These are phyloP conservation scores for Plectosphaerella sp. DNA, from an alignment of 2,329 filamentous ascomycete genomes.

Conservation along the genomic window DNA sequence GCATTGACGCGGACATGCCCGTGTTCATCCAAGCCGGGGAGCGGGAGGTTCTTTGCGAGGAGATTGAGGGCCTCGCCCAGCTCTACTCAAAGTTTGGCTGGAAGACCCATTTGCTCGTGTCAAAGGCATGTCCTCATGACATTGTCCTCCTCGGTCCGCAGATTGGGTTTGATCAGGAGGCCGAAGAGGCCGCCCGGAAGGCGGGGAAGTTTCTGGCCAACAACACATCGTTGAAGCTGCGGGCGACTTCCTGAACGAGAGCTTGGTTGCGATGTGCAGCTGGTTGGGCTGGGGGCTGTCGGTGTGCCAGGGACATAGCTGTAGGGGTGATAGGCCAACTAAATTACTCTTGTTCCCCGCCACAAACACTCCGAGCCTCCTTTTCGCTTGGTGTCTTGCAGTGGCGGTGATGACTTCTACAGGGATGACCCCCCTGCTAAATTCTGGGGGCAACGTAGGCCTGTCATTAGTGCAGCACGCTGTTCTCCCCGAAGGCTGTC, in stretches of 20 bases:
- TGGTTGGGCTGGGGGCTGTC: no score
- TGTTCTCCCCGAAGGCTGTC: no score
- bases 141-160: conserved; percentile 14
- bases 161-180: conserved; percentile 15
- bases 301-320: no score
- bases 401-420: no score
- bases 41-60: conserved; percentile 15
- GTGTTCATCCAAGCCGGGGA: conserved; percentile 17
- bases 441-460: no score
- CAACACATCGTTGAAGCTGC: not conserved
- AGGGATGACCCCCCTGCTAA: no score
- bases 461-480: no score
- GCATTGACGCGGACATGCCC: conserved; percentile 6
- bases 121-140: conserved; percentile 15
- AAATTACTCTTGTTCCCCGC: no score
- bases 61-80: conserved; percentile 13
- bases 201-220: conserved; percentile 5
- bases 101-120: conserved; percentile 11
- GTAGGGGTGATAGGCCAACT: no score
- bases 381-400: no score
- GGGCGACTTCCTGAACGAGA: not conserved
- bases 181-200: conserved; percentile 8
- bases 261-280: no score
- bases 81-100: conserved; percentile 10
- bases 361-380: no score